Percentiles rank a stretch among this genome's conserved stretches.
These are phyloP conservation scores for Xylariaceae sp. DNA, from an alignment of 2,329 filamentous ascomycete genomes.

Conservation along the genomic window DNA sequence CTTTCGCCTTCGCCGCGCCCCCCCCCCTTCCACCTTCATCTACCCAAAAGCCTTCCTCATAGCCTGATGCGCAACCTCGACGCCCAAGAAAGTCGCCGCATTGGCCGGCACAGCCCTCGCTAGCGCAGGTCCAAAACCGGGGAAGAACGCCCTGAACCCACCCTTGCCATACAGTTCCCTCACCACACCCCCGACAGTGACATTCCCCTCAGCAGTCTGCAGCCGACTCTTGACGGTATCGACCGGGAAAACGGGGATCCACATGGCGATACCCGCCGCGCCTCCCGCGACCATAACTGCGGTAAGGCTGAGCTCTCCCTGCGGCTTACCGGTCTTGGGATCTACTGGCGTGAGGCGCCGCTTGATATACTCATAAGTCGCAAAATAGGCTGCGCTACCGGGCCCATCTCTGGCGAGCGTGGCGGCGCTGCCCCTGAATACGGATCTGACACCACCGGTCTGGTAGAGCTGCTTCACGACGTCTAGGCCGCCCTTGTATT, in stretches of 20 bases:
- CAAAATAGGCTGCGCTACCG: slow-evolving; percentile 92
- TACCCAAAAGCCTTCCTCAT: slow-evolving; percentile 71
- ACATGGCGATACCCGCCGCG: slow-evolving; percentile 94
- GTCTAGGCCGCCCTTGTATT: slow-evolving; percentile 81
- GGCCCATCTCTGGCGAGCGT: slow-evolving; percentile 92
- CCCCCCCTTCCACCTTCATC: slow-evolving; percentile 2
- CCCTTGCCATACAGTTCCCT: slow-evolving; percentile 77
- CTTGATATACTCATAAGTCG: slow-evolving; percentile 96
- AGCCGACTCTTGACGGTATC: slow-evolving; percentile 94
- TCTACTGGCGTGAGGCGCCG: slow-evolving; percentile 79
- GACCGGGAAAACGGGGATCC: slow-evolving; percentile 96
- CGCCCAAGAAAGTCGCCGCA: slow-evolving; percentile 87
- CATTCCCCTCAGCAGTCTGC: slow-evolving; percentile 84
- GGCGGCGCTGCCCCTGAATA: slow-evolving; percentile 87
- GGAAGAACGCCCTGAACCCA: slow-evolving; percentile 91
- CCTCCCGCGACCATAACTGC: slow-evolving; percentile 86
- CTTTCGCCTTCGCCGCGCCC: not conserved
- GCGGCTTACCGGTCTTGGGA: slow-evolving; percentile 64
- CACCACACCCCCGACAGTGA: slow-evolving; percentile 76
- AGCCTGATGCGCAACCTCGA: slow-evolving; percentile 77
- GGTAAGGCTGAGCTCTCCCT: slow-evolving; percentile 72
- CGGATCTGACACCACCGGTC: slow-evolving; percentile 83
- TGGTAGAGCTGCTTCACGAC: slow-evolving; percentile 91
- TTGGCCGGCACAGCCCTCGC: slow-evolving; percentile 93
- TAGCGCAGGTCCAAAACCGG: slow-evolving; percentile 88